A percentile compares a stretch with the other conserved stretches of the same genome.
Evolutionary conservation across 768 basidiomycete species (phyloP).

Genomic region (Strobilomyces dryophilus): DNA sequence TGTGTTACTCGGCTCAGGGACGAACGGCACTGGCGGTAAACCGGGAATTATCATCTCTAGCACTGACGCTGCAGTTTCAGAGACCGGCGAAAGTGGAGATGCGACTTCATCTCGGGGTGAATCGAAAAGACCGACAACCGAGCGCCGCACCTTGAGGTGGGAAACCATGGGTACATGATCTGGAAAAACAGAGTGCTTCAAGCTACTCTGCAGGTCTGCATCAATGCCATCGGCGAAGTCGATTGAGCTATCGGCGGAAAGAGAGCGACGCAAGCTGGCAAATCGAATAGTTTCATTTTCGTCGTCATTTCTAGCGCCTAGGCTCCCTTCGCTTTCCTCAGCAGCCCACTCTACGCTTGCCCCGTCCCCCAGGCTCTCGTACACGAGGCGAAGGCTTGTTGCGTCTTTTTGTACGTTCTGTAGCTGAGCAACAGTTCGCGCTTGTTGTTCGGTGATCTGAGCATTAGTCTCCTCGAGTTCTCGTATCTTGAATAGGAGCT

Average conservation of each 20-base stretch:
- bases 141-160: constrained; percentile 40
- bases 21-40: constrained; percentile 32
- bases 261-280: constrained; percentile 25
- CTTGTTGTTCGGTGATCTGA: constrained; percentile 63
- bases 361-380: constrained; percentile 61
- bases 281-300: constrained; percentile 31
- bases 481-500: constrained; percentile 68
- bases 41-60: constrained; percentile 32
- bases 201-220: constrained; percentile 25
- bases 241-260: constrained; percentile 20
- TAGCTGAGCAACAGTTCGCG: constrained; percentile 55
- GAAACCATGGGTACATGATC: constrained; percentile 18
- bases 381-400: constrained; percentile 62
- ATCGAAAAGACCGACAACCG: constrained; percentile 64
- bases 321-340: constrained; percentile 40
- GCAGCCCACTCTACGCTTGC: constrained; percentile 37
- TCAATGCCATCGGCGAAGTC: constrained; percentile 21
- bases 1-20: constrained; percentile 29
- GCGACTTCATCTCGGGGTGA: constrained; percentile 14
- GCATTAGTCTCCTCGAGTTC: constrained; percentile 74
- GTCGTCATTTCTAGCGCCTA: constrained; percentile 24
- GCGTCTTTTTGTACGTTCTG: constrained; percentile 71
- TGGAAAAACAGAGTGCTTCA: constrained; percentile 10
- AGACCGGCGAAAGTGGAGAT: constrained; percentile 8
- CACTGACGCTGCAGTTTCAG: constrained; percentile 18